Evolutionary conservation across 768 basidiomycete species (phyloP).

Genomic region (Suillus placidus): DNA sequence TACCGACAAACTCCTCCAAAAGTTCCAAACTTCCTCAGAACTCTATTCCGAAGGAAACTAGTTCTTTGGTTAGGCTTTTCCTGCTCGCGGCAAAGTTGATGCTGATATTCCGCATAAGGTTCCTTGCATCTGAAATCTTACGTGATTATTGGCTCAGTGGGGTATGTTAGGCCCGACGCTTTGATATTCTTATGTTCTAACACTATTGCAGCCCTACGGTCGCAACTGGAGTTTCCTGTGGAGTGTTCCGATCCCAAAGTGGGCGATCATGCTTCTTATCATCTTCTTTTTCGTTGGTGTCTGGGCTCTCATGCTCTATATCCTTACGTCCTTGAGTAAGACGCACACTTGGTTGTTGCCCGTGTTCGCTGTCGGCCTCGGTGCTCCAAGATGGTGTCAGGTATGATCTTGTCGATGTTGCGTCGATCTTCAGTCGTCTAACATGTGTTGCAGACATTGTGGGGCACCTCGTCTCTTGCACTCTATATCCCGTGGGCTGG

Average conservation of each 20-base stretch:
- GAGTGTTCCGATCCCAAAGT: slow-evolving; percentile 80
- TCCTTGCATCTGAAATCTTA: slow-evolving; percentile 88
- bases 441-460: slow-evolving; percentile 63
- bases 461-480: slow-evolving; percentile 94
- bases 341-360: slow-evolving; percentile 95
- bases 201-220: slow-evolving; percentile 69
- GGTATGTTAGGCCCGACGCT: slow-evolving; percentile 45
- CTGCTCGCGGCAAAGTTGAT: background rate
- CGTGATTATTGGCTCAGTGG: slow-evolving; percentile 93
- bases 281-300: slow-evolving; percentile 84
- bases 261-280: slow-evolving; percentile 81
- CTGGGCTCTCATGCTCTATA: slow-evolving; percentile 74
- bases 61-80: slow-evolving; percentile 68
- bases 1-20: slow-evolving; percentile 93
- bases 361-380: slow-evolving; percentile 93
- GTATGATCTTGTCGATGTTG: slow-evolving; percentile 36
- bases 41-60: slow-evolving; percentile 86
- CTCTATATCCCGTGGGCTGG: slow-evolving; percentile 96
- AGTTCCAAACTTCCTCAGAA: slow-evolving; percentile 89
- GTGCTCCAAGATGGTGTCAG: slow-evolving; percentile 95
- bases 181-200: slow-evolving; percentile 14
- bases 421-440: background rate
- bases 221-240: slow-evolving; percentile 96
- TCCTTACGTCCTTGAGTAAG: slow-evolving; percentile 87
- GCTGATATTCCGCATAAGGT: slow-evolving; percentile 39